Evolutionary conservation across 495 filamentous ascomycete genomes (phyloP).

Genomic region (Penicillium cinerascens): DNA sequence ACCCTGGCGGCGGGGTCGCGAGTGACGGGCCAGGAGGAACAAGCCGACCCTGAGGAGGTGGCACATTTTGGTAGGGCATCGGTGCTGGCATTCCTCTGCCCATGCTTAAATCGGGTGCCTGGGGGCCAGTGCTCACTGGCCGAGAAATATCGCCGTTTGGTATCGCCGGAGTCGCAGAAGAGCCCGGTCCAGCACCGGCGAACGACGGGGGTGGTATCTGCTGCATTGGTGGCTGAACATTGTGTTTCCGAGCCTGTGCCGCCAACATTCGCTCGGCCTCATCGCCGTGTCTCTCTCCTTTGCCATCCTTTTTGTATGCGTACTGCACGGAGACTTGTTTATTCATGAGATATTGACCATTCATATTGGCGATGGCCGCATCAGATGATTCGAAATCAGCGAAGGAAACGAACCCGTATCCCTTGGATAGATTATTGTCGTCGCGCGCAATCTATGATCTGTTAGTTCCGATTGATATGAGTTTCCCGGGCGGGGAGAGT

Average conservation of each 20-base stretch:
- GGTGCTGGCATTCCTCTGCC: slow-evolving; percentile 32
- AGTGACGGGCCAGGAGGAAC: slow-evolving; percentile 42
- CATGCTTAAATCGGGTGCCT: slow-evolving; percentile 29
- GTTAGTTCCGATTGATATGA: slow-evolving; percentile 5
- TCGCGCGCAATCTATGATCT: slow-evolving; percentile 73
- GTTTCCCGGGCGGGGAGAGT: background rate
- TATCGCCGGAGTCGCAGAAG: slow-evolving; percentile 51
- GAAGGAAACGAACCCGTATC: slow-evolving; percentile 95
- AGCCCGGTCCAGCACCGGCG: slow-evolving; percentile 28
- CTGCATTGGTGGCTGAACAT: slow-evolving; percentile 71
- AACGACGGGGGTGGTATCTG: slow-evolving; percentile 47
- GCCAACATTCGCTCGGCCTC: slow-evolving; percentile 91
- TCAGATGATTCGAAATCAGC: slow-evolving; percentile 93
- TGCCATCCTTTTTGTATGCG: slow-evolving; percentile 98
- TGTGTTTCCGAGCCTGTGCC: slow-evolving; percentile 89
- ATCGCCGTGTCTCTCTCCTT: slow-evolving; percentile 94
- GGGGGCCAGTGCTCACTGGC: slow-evolving; percentile 34
- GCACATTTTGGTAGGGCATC: slow-evolving; percentile 35
- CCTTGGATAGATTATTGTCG: slow-evolving; percentile 86
- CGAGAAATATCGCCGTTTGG: slow-evolving; percentile 50
- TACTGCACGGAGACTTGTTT: slow-evolving; percentile 95
- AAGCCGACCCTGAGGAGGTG: slow-evolving; percentile 42
- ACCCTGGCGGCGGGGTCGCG: slow-evolving; percentile 67
- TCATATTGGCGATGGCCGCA: slow-evolving; percentile 87
- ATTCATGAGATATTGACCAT: slow-evolving; percentile 95